Base-by-base conservation (phyloP, 2,329 filamentous ascomycete species). In the Fusarium sambucinum region DNA sequence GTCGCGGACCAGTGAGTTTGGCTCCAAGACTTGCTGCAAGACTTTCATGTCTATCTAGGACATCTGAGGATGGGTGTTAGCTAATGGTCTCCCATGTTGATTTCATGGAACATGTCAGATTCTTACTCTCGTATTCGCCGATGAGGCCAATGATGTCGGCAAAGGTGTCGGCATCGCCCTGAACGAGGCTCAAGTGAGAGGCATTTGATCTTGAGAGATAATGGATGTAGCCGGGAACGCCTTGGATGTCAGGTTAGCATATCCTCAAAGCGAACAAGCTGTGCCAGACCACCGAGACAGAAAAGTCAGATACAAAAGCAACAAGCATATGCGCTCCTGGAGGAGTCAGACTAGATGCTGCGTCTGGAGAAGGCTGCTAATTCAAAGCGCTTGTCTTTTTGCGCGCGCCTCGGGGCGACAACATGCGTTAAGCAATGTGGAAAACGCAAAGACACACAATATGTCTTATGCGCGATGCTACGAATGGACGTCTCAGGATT, bases 11-110 rank as follows among this genome's bases (percentile, higher is more conserved):
- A 2, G 94, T 87, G 19, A 94, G 90, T 70, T 93, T 92, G 56
- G 92, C 93, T 72, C 93, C 93, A 27, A 97, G 85, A 74, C 93
- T 95, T 59, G 91, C 90, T 46, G 93, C 94, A 73, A 97, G 88
- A 77, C 92, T 95, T 80, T 97, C 93, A 77, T 95, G 92, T 56
- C 92, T 89, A 73, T 92, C 92, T 53, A 97, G 83, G 17, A 96
- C 92, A 68, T 90, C 93, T 86, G 62, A 8, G 85, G 62, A 12
- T 42, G 27, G 38, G n/a, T 35, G 38, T 55, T 53, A 47, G 60
- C 54, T 46, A 63, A 56, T 71, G 62, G 16, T 47, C 16, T 25
- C 16, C 11, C 30, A 23, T 33, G 11, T 16, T 33, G 27, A 21
- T 17, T 13, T 33, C 14, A 27, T 29, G 25, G 10, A 47, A n/a